These are phyloP conservation scores for Rosa hybrid DNA, from an alignment of 331 rosid genomes.

Conservation along the genomic window DNA sequence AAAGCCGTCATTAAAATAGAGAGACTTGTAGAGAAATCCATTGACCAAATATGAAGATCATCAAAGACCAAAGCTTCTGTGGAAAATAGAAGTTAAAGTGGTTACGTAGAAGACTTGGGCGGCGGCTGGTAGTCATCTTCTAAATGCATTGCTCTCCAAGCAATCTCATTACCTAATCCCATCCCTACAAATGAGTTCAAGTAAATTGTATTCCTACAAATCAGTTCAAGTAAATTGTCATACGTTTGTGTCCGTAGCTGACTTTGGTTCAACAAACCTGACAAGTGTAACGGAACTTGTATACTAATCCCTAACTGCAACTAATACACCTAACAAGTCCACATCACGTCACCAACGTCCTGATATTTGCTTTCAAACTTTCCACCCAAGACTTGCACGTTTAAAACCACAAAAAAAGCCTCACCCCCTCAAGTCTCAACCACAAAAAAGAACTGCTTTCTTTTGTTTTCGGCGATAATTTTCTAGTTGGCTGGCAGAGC, in stretches of 20 bases:
- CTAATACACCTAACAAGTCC: slow-evolving; percentile 16
- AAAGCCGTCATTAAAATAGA: neutral
- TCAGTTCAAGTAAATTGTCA: neutral
- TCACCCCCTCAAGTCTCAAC: neutral
- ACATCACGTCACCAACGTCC: neutral
- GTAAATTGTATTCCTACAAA: neutral
- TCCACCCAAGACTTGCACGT: slow-evolving; percentile 14
- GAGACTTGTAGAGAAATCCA: slow-evolving; percentile 6
- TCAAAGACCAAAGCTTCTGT: neutral
- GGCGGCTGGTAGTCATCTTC: neutral
- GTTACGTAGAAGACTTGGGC: slow-evolving; percentile 9
- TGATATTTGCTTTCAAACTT: slow-evolving; percentile 13
- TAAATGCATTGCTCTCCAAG: neutral
- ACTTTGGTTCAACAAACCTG: neutral
- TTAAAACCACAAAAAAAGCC: neutral
- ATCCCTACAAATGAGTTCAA: neutral
- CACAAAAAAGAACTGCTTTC: neutral
- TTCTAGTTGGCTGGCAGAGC: neutral
- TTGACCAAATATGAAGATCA: neutral
- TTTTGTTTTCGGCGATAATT: neutral
- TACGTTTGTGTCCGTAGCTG: slow-evolving; percentile 1
- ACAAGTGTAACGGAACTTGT: neutral
- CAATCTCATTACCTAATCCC: neutral
- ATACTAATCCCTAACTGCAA: neutral
- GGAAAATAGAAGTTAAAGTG: neutral